These are phyloP conservation scores for Eimeria acervulina DNA, from an alignment of 169 alveolate genomes.

Conservation along the genomic window DNA sequence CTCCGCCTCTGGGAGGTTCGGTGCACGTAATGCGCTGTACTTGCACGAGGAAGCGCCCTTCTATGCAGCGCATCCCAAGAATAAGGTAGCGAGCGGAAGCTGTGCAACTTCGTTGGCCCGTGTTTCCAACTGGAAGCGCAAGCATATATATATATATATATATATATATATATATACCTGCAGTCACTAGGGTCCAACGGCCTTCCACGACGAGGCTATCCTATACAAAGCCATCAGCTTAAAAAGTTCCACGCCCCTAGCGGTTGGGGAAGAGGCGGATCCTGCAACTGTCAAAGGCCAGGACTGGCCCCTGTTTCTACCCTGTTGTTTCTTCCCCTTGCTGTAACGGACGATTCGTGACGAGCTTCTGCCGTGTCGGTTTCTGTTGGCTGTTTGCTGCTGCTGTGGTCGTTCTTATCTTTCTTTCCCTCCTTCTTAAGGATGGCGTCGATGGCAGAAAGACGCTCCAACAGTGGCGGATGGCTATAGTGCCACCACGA, in stretches of 20 bases:
- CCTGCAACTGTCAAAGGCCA: neutral
- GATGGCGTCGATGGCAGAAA: slow-evolving; percentile 87
- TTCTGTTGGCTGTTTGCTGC: slow-evolving; percentile 3
- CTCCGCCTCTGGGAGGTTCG: neutral
- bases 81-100: neutral
- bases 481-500: slow-evolving; percentile 94
- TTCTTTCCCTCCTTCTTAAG: slow-evolving; percentile 76
- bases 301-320: neutral
- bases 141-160: neutral
- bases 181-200: neutral
- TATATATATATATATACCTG: neutral
- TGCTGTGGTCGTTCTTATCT: neutral
- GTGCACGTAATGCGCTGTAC: neutral
- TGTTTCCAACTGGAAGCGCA: neutral
- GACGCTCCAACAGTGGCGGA: slow-evolving; percentile 92
- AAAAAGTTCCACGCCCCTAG: neutral
- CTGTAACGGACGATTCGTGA: neutral
- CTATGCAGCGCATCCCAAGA: neutral
- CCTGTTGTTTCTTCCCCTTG: slow-evolving; percentile 2
- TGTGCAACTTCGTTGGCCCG: neutral
- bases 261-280: neutral
- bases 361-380: neutral
- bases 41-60: neutral
- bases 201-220: neutral
- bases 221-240: neutral